phyloP scores from a whole-genome alignment of 164 flowering plant species.

The Umbellularia californica region DNA sequence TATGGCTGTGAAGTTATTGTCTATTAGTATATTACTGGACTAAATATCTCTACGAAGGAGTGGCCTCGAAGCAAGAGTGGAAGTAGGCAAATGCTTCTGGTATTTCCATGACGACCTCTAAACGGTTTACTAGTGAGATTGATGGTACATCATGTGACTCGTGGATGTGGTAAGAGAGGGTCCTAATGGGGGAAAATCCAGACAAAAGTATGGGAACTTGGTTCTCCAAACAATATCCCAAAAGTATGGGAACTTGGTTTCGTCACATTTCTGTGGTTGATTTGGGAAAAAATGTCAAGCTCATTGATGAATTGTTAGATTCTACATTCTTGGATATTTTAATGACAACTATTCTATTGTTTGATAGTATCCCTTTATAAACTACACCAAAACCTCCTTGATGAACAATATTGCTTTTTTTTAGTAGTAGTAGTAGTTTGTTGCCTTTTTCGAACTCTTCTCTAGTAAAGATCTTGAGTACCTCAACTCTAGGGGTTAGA shows the following conservation, averaged over 20 bases:
- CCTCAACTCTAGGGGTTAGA: not conserved
- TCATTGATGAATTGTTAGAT: slow-evolving; percentile 22
- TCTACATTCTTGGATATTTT: slow-evolving; percentile 17
- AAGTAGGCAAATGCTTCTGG: slow-evolving; percentile 40
- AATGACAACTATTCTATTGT: slow-evolving; percentile 14
- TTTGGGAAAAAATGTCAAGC: slow-evolving; percentile 17
- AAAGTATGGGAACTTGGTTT: slow-evolving; percentile 22
- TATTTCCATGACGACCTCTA: slow-evolving; percentile 34
- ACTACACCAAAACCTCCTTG: slow-evolving; percentile 18
- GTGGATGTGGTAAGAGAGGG: slow-evolving; percentile 21
- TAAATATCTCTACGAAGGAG: slow-evolving; percentile 41
- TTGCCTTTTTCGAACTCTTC: slow-evolving; percentile 13
- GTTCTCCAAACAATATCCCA: slow-evolving; percentile 26
- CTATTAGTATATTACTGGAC: slow-evolving; percentile 35
- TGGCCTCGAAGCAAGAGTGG: slow-evolving; percentile 37
- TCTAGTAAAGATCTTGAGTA: slow-evolving; percentile 1
- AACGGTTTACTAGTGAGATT: slow-evolving; percentile 22
- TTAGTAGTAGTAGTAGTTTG: slow-evolving; percentile 9
- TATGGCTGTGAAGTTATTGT: slow-evolving; percentile 28
- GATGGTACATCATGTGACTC: not conserved
- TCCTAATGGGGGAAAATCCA: slow-evolving; percentile 21
- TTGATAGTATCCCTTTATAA: slow-evolving; percentile 15
- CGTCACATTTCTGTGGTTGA: slow-evolving; percentile 25
- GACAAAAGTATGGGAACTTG: slow-evolving; percentile 24
- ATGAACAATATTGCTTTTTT: slow-evolving; percentile 6